Evolutionary conservation across 2,329 filamentous ascomycete genomes (phyloP).

Genomic region (Thielaviopsis ethacetica): DNA sequence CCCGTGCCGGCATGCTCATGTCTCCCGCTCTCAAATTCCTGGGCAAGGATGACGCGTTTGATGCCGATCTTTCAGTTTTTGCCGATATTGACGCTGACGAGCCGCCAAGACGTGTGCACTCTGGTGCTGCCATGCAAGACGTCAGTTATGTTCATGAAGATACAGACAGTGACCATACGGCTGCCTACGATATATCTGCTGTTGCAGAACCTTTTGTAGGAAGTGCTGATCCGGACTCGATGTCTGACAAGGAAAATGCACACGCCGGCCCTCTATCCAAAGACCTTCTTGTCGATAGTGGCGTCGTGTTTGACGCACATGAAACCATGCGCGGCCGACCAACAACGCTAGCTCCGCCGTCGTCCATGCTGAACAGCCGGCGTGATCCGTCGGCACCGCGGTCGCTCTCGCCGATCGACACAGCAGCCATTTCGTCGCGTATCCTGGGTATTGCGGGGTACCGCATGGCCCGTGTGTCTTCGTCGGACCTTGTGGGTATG

Average conservation of each 20-base stretch:
- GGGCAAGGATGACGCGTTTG: not conserved
- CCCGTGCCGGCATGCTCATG: not conserved
- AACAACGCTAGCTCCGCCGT: not conserved
- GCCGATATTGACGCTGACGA: not conserved
- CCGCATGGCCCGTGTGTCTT: not conserved
- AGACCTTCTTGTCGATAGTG: not conserved
- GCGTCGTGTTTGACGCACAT: not conserved
- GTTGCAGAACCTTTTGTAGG: not conserved
- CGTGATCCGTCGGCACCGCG: not conserved
- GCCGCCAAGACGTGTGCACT: not conserved
- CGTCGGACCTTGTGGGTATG: not conserved
- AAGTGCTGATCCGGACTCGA: not conserved
- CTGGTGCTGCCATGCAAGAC: not conserved
- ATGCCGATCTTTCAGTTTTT: not conserved
- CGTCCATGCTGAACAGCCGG: not conserved
- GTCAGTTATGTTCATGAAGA: not conserved
- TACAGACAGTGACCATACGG: not conserved
- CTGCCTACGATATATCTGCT: not conserved
- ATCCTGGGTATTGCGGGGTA: not conserved
- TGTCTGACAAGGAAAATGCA: not conserved
- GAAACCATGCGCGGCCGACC: not conserved
- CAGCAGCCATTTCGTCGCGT: not conserved
- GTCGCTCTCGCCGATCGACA: not conserved
- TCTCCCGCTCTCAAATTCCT: not conserved
- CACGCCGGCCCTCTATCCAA: not conserved